Percentiles rank a stretch among this genome's conserved stretches.
Evolutionary conservation across 208 protist species (phyloP).

Genomic region (Acanthamoeba rhysodes): DNA sequence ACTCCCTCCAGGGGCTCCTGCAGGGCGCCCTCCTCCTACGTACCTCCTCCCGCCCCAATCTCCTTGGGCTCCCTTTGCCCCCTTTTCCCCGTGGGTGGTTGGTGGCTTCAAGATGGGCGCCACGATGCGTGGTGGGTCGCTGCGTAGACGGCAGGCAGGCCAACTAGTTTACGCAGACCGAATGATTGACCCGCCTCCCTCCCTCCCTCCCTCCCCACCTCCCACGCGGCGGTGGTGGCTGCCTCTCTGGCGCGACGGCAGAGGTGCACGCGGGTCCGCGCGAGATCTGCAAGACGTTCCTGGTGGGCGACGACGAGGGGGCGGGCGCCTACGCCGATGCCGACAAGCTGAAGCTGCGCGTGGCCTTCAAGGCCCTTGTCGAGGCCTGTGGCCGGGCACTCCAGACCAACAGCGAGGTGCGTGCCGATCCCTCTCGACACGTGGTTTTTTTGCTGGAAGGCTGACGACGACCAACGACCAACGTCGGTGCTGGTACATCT

Average conservation of each 20-base stretch:
- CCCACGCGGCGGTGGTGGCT: background rate
- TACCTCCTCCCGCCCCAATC: background rate
- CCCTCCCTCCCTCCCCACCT: background rate
- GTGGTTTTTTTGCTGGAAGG: too few species aligned
- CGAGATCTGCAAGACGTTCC: conserved; percentile 61
- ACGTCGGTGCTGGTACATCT: too few species aligned
- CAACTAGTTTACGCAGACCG: too few species aligned
- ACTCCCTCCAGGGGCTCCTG: conserved; percentile 37
- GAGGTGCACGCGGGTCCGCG: conserved; percentile 39
- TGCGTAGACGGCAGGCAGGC: too few species aligned
- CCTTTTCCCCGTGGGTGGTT: too few species aligned
- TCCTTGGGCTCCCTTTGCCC: background rate
- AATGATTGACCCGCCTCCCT: too few species aligned
- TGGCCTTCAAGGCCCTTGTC: background rate
- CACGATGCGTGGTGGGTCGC: too few species aligned
- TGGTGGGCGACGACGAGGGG: background rate
- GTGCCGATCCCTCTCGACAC: background rate
- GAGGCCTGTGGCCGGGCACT: background rate
- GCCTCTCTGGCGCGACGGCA: background rate
- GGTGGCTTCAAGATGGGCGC: too few species aligned
- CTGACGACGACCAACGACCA: too few species aligned
- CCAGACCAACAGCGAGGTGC: conserved; percentile 12
- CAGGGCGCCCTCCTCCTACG: conserved; percentile 22
- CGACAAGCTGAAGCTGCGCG: conserved; percentile 14
- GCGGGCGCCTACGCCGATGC: background rate